Evolutionary conservation across 225 moss, liverwort and hornwort genomes (phyloP), one percentile per base, ranked within the genome.

Genomic region (Pleurozium schreberi): DNA sequence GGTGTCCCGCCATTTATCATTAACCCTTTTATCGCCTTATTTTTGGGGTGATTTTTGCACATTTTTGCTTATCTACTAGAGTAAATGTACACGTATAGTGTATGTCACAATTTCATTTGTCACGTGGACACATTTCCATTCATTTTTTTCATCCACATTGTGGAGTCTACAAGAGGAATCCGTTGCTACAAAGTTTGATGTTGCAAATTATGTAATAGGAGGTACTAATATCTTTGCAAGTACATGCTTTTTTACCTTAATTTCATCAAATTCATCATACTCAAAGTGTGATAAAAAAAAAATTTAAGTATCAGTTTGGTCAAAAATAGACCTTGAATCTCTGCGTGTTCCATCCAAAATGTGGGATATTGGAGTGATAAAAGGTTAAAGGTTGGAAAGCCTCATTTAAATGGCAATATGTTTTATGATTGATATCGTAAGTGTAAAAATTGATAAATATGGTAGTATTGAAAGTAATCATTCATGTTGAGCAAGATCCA

Each of bases 301-400:
- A 43, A 47, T 2, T 49, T 19, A 12, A 49, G 7, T 6, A 0
- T 33, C 7, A 5, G 4, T 49, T 75, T 12, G 7, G 33, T 12
- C 18, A 12, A 33, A n/a, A 75, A 33, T 33, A 49, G 19, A 2
- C 30, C 4, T 9, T 75, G 12, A 75, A 75, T 17, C 1, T 49
- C 5, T 12, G 0, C 12, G 0, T 49, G 2, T 20, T 18, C 50
- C 34, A 21, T 52, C 5, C 0, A 2, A 0, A 50, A 50, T 33
- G 12, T 0, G 2, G 1, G 5, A 21, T 0, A 1, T 19, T 31
- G 3, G 3, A 75, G 7, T 6, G 1, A 19, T 31, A 18, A 49
- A 1, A 9, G 1, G 0, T 30, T 31, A 47, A 75, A 20, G 20
- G 8, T 50, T 34, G 0, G 14, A 75, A 75, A 49, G 20, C 2